These are phyloP conservation scores for Carex myosuroides DNA, from an alignment of 176 grass and related monocot genomes.

Conservation along the genomic window DNA sequence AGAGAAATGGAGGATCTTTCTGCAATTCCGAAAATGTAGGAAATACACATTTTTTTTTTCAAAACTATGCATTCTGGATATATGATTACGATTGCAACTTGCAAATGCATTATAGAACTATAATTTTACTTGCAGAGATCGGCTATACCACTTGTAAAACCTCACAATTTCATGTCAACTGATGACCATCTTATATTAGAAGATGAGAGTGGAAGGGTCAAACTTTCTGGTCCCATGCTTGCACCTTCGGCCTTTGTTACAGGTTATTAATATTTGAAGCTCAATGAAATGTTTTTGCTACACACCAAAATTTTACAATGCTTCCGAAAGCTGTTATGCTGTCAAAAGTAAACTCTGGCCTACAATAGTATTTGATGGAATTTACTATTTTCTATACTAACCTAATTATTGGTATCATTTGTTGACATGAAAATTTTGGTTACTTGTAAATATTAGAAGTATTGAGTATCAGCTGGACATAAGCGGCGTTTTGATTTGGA, in stretches of 20 bases:
- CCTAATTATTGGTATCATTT: neutral
- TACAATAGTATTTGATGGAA: neutral
- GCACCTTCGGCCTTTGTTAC: conserved; percentile 64
- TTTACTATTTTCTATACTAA: neutral
- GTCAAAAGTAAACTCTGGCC: neutral
- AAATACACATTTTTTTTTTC: neutral
- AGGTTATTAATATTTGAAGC: conserved; percentile 29
- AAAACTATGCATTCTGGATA: neutral
- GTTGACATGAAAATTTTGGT: neutral
- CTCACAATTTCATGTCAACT: conserved; percentile 89
- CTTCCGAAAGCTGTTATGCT: neutral
- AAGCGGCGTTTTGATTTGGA: neutral
- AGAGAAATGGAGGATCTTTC: neutral
- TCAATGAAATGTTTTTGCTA: neutral
- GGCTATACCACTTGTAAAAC: conserved; percentile 77
- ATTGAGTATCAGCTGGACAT: neutral
- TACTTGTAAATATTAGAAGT: neutral
- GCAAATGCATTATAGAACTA: neutral
- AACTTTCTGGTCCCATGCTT: conserved; percentile 63
- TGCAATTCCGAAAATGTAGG: neutral
- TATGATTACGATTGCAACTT: neutral
- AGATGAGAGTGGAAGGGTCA: conserved; percentile 98
- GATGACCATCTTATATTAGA: conserved; percentile 98
- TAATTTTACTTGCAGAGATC: conserved; percentile 62
- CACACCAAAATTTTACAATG: neutral